Base-by-base conservation (phyloP, 2,329 filamentous ascomycete species). In the Diaporthe velutina region DNA sequence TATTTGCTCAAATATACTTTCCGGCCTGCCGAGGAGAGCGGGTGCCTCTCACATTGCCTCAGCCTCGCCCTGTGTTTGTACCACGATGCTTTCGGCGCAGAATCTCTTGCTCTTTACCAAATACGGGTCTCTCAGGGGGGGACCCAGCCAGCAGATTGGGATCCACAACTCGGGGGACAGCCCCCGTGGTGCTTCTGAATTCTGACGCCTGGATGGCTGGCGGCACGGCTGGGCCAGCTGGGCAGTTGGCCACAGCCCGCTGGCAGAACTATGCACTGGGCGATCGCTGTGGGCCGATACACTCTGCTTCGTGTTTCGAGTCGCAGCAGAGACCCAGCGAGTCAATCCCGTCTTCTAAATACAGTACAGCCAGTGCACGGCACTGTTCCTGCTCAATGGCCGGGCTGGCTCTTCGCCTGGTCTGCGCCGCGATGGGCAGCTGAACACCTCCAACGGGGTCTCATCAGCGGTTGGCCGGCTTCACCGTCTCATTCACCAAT, bases 71-170 rank as follows among this genome's bases (percentile, higher is more conserved):
- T 52, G 52, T 67, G 45, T 52, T 12, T 28, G 64, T n/a, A 25
- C 64, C 28, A 50, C 8, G 28, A 38, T 52, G 45, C 61, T 15
- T 52, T 35, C 45, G 30, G 61, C 28, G 4, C 28, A 13, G 64
- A 52, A 15, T 67, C 64, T 52, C 45, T 38, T 28, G 64, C 15
- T 52, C 35, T 30, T 28, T 52, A 12, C 45, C 64, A 67, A 52
- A 67, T 67, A 54, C 64, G 64, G 64, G 64, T 38, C 64, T n/a
- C 64, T 67, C 64, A 67, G 64, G 64, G 64, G 61, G 48, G 64
- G 64, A 67, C 45, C 64, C 64, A 52, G 64, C 64, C 64, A 67
- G 64, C 15, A 67, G 64, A 67, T 67, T 67, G 45, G 64, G 64
- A 52, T 38, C 64, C 64, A 67, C 64, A 67, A 17, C 33, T 52